These are phyloP conservation scores for Dictyostelium capitatum DNA, from an alignment of 78 protist species.

Conservation along the genomic window DNA sequence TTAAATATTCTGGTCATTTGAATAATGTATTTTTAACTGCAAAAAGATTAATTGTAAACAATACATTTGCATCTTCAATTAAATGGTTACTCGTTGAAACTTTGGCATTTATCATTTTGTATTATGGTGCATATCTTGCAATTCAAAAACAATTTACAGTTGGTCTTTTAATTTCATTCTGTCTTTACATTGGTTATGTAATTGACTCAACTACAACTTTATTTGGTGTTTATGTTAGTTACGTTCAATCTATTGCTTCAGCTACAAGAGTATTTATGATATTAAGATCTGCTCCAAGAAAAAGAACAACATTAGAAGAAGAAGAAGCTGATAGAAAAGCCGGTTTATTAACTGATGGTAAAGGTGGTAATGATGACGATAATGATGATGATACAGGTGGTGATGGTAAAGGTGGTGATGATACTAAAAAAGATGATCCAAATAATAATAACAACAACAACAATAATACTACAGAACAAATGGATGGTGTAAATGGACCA, in stretches of 20 bases:
- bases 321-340: background rate
- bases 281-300: constrained; percentile 66
- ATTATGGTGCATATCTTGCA: constrained; percentile 58
- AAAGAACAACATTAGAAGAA: constrained; percentile 22
- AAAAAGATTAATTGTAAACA: constrained; percentile 31
- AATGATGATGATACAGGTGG: background rate
- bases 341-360: background rate
- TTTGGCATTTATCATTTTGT: constrained; percentile 62
- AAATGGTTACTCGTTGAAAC: constrained; percentile 77
- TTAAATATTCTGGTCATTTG: background rate
- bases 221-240: constrained; percentile 63
- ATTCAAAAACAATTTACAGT: constrained; percentile 54
- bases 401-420: background rate
- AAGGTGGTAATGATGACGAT: background rate
- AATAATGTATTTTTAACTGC: constrained; percentile 35
- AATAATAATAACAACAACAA: background rate
- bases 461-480: background rate
- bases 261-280: constrained; percentile 68
- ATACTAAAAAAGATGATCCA: background rate
- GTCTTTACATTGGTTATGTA: constrained; percentile 68
- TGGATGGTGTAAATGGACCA: background rate
- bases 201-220: constrained; percentile 47
- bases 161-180: constrained; percentile 58
- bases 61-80: constrained; percentile 46
- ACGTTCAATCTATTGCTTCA: constrained; percentile 61